Percentiles rank a stretch among this genome's conserved stretches.
Evolutionary conservation across 2,329 filamentous ascomycete species (phyloP).

Genomic region (Penicillium capsulatum): DNA sequence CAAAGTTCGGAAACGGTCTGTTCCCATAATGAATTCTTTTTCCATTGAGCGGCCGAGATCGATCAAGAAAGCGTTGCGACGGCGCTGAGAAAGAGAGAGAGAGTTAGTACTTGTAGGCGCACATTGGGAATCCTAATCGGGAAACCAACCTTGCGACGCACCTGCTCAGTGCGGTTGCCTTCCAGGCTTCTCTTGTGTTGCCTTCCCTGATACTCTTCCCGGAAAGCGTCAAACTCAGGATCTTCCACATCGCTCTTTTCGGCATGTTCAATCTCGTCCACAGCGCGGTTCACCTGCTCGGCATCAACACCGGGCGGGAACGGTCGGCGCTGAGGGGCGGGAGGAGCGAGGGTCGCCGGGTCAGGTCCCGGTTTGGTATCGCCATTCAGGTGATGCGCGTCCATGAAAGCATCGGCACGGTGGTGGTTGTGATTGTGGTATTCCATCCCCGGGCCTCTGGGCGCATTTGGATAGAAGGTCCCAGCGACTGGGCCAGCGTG

Average conservation of each 20-base stretch:
- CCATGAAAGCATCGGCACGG: constrained; percentile 4
- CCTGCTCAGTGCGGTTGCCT: constrained; percentile 59
- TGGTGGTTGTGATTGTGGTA: constrained; percentile 19
- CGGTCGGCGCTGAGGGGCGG: constrained; percentile 13
- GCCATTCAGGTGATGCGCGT: constrained; percentile 14
- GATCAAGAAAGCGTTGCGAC: constrained; percentile 54
- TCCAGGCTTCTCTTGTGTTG: constrained; percentile 65
- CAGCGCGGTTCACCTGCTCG: constrained; percentile 63
- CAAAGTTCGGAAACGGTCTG: constrained; percentile 68
- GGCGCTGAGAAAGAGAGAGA: constrained; percentile 55
- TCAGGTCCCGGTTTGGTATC: constrained; percentile 12
- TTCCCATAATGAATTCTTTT: constrained; percentile 65
- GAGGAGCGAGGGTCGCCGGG: constrained; percentile 2
- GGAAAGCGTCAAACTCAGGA: constrained; percentile 49
- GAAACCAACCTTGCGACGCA: constrained; percentile 59
- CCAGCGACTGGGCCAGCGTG: constrained; percentile 21
- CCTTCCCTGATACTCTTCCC: constrained; percentile 51
- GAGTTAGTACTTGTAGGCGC: constrained; percentile 11
- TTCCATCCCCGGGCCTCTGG: constrained; percentile 28
- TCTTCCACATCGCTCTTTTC: constrained; percentile 57
- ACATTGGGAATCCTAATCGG: not conserved
- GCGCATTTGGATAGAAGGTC: constrained; percentile 26
- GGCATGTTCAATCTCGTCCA: constrained; percentile 56
- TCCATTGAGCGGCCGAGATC: constrained; percentile 58
- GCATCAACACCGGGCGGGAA: constrained; percentile 43